Percentiles rank a stretch among this genome's conserved stretches.
phyloP scores from a whole-genome alignment of 257 asterid genomes.

The Nicotiana knightiana region DNA sequence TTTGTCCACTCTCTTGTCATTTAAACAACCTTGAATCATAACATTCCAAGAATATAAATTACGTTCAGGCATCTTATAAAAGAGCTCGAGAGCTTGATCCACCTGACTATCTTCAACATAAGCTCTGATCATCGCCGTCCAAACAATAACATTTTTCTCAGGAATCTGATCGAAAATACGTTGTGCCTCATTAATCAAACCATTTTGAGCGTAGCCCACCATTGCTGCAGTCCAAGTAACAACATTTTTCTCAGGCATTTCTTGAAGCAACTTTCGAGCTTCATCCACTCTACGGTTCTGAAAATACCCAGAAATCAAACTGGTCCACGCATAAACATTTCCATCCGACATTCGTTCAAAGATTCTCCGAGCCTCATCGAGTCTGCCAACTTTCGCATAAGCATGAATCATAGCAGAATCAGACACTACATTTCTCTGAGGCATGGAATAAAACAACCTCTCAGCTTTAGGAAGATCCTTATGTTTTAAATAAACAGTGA shows the following conservation, averaged over 20 bases:
- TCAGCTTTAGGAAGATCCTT: constrained; percentile 43
- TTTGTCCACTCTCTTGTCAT: constrained; percentile 35
- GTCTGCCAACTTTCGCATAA: constrained; percentile 44
- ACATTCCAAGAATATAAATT: constrained; percentile 51
- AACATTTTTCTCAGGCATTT: constrained; percentile 53
- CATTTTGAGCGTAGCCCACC: constrained; percentile 41
- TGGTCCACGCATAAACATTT: constrained; percentile 55
- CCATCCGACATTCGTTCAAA: constrained; percentile 47
- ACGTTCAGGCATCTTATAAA: constrained; percentile 36
- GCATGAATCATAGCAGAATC: constrained; percentile 65
- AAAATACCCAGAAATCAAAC: constrained; percentile 58
- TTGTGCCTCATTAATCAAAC: constrained; percentile 43
- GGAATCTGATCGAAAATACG: constrained; percentile 46
- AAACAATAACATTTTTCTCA: constrained; percentile 35
- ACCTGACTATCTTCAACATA: constrained; percentile 31
- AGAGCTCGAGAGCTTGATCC: constrained; percentile 45
- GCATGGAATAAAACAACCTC: constrained; percentile 31
- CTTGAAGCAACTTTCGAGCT: constrained; percentile 27
- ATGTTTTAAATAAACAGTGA: constrained; percentile 35
- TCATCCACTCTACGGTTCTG: constrained; percentile 34
- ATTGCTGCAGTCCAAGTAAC: constrained; percentile 49
- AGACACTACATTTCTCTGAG: constrained; percentile 47
- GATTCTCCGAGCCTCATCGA: constrained; percentile 33
- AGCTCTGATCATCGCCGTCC: constrained; percentile 55
- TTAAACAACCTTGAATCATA: constrained; percentile 41